Conservation (phyloP, 768 basidiomycete genomes). For the Cyathus striatus region DNA sequence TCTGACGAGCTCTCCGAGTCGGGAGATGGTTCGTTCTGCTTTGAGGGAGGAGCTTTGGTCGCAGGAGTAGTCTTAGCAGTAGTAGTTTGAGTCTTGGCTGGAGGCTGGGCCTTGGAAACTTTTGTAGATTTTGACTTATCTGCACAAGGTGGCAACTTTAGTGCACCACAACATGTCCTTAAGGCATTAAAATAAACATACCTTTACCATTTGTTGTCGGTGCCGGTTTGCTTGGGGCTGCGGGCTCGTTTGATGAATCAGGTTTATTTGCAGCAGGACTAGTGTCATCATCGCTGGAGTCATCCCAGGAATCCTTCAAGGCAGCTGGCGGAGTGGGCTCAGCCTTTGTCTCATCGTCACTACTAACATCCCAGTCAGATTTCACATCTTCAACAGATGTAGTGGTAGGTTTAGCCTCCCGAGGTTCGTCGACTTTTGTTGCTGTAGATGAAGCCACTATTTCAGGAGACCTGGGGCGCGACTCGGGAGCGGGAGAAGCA, state of each 20-base stretch:
- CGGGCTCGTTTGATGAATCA: too few species aligned
- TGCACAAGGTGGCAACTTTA: too few species aligned
- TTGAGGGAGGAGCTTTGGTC: constrained; percentile 17
- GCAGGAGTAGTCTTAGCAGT: constrained; percentile 18
- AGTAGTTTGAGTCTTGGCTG: constrained; percentile 19
- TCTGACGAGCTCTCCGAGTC: constrained; percentile 20
- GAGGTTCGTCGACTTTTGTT: constrained; percentile 6
- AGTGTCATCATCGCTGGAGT: constrained; percentile 41
- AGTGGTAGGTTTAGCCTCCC: constrained; percentile 17
- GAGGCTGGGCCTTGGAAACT: constrained; percentile 8
- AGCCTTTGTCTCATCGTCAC: constrained; percentile 43
- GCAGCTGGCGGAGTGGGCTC: constrained; percentile 15
- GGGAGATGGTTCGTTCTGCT: constrained; percentile 9
- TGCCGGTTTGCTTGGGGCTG: constrained; percentile 6
- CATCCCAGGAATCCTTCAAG: constrained; percentile 47
- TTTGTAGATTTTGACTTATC: constrained; percentile 9
- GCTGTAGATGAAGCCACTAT: constrained; percentile 21
- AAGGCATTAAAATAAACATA: not conserved
- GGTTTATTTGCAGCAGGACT: too few species aligned
- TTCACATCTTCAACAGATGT: constrained; percentile 24
- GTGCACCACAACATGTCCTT: too few species aligned
- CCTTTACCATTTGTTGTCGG: not conserved
- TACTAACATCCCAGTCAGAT: constrained; percentile 66
- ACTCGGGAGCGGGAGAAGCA: constrained; percentile 47
- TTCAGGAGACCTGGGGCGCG: constrained; percentile 48